A percentile compares a stretch with the other conserved stretches of the same genome.
Conservation (phyloP, 1,284 basidiomycete species). For the Melampsora americana region DNA sequence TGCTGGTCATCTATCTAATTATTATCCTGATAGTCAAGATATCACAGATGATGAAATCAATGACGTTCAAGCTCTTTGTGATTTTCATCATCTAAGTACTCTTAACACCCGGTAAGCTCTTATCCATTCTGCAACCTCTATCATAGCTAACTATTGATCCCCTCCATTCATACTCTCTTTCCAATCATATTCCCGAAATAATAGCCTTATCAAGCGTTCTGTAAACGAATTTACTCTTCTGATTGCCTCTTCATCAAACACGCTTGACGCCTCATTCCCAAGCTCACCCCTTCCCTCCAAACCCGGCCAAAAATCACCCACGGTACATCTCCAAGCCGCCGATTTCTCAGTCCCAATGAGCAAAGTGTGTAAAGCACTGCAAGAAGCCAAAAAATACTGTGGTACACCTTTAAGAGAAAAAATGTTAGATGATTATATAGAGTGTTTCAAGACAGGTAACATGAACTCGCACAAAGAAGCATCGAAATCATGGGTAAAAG, state of each 20-base stretch:
- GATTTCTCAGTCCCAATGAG: conserved; percentile 57
- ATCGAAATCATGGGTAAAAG: conserved; percentile 75
- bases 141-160: not conserved
- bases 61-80: conserved; percentile 68
- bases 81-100: conserved; percentile 68
- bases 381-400: conserved; percentile 59
- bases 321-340: conserved; percentile 68
- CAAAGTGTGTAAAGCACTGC: conserved; percentile 62
- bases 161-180: not conserved
- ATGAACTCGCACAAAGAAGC: conserved; percentile 72
- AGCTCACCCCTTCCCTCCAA: conserved; percentile 60
- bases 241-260: conserved; percentile 63
- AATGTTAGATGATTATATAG: conserved; percentile 73
- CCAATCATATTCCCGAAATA: not conserved
- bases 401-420: conserved; percentile 62
- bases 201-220: conserved; percentile 66
- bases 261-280: conserved; percentile 53
- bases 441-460: conserved; percentile 70
- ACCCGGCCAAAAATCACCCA: conserved; percentile 60
- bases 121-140: conserved; percentile 1
- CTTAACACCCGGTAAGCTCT: conserved; percentile 70
- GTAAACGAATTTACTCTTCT: conserved; percentile 64
- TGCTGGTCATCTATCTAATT: conserved; percentile 72
- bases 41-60: conserved; percentile 71
- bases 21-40: conserved; percentile 67